Percentiles rank a stretch among this genome's conserved stretches.
phyloP scores from a whole-genome alignment of 208 protist genomes.

The Leishmania lainsoni region DNA sequence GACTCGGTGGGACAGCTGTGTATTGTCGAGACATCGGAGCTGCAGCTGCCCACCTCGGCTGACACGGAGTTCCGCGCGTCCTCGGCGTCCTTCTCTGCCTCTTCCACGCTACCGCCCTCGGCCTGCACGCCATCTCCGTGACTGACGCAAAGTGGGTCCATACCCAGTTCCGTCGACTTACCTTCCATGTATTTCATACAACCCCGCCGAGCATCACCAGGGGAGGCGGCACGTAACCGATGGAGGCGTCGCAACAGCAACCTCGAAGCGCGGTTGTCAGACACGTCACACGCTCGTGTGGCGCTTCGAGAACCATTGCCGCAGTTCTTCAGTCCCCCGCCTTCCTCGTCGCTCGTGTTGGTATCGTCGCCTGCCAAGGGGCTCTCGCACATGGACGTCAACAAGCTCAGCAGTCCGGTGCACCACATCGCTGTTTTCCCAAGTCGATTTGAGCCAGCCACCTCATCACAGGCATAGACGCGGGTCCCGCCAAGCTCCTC shows the following conservation, averaged over 20 bases:
- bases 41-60: not conserved
- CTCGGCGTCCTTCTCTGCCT: conserved; percentile 14
- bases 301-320: conserved; percentile 3
- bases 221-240: not conserved
- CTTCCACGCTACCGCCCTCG: not conserved
- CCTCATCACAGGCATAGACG: conserved; percentile 62
- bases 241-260: conserved; percentile 10
- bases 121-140: not conserved
- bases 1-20: conserved; percentile 18
- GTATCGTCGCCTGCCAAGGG: not conserved
- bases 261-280: not conserved
- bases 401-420: conserved; percentile 29
- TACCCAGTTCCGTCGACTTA: too few relatives aligned
- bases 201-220: not conserved
- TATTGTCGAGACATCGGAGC: conserved; percentile 12
- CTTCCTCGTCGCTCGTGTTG: too few relatives aligned
- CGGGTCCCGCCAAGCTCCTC: conserved; percentile 60
- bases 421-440: conserved; percentile 56
- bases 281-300: not conserved
- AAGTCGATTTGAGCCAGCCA: conserved; percentile 51
- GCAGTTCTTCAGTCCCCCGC: too few relatives aligned
- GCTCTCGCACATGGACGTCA: conserved; percentile 24
- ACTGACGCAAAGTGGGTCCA: not conserved
- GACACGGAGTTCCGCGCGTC: conserved; percentile 6
- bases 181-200: not conserved